Conservation (phyloP, 2,329 filamentous ascomycete species). For the Cladosporium sphaerospermum region DNA sequence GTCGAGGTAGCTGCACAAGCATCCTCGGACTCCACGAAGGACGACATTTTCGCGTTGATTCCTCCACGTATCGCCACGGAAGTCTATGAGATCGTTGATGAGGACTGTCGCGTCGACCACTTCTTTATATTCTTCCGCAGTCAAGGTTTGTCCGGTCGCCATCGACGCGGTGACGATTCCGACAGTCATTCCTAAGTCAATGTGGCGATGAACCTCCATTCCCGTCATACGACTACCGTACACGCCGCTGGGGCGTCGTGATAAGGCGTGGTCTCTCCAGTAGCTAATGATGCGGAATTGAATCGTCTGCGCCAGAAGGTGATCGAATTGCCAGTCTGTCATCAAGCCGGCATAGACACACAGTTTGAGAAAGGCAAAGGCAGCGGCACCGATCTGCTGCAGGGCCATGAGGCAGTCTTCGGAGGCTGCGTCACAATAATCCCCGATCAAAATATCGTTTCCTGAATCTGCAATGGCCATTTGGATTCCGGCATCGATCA, state of each 20-base stretch:
- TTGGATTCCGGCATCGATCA: slow-evolving; percentile 4
- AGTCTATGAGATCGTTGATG: slow-evolving; percentile 10
- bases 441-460: slow-evolving; percentile 10
- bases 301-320: slow-evolving; percentile 6
- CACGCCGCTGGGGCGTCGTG: neutral
- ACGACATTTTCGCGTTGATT: slow-evolving; percentile 10
- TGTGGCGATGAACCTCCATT: slow-evolving; percentile 1
- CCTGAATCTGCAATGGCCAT: slow-evolving; percentile 12
- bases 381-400: slow-evolving; percentile 5
- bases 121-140: neutral
- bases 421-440: slow-evolving; percentile 9
- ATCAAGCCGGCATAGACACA: slow-evolving; percentile 5
- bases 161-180: slow-evolving; percentile 7
- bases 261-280: slow-evolving; percentile 7
- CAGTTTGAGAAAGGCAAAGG: slow-evolving; percentile 7
- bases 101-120: neutral
- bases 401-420: neutral
- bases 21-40: neutral
- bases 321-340: slow-evolving; percentile 8
- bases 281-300: slow-evolving; percentile 6
- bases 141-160: neutral
- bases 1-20: slow-evolving; percentile 3
- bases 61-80: slow-evolving; percentile 8
- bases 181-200: slow-evolving; percentile 4
- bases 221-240: slow-evolving; percentile 9